Base-by-base conservation (phyloP, 2,329 filamentous ascomycete species). In the Bipolaris gigantea region DNA sequence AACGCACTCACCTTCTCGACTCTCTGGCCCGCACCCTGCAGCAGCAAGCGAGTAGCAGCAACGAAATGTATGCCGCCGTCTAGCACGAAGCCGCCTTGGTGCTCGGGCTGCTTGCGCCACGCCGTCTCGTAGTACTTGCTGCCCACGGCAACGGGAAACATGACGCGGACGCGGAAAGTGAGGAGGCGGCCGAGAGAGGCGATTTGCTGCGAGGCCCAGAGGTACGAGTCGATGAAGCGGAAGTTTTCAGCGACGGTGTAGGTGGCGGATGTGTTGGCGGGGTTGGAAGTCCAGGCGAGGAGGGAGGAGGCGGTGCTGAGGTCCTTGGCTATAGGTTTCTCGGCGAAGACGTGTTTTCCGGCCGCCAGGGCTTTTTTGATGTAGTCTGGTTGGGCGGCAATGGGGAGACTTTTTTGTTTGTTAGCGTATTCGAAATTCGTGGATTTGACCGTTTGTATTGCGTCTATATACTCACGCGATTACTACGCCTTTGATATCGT, bases 71-170 rank as follows among this genome's bases (percentile, higher is more conserved):
- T 87, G 39, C 89, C 89, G 13, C 84, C 88, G 66, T 92, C 89
- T 2, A 92, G 82, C 50, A 92, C 71, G 69, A 91, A 92, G 0
- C 89, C 89, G 50, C 89, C 89, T 73, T 91, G 88, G 68, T 90
- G 83, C 48, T 82, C 79, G 1, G 89, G 89, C 50, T 76, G 81
- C 71, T 87, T 87, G 50, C 89, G 84, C 89, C 89, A 84, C 10
- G 74, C 63, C 0, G 81, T 84, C 57, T 81, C 79, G 59, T 76
- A 81, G 65, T 84, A 85, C 68, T 85, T 84, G n/a, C 73, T 76
- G 8, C 80, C 82, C 1, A 72, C 67, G 50, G 74, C 65, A 0
- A 86, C 77, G 55, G 77, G 73, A 2, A 67, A 69, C 55, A 78
- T 76, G 50, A 80, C 68, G 33, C 78, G 74, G 4, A 80, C 71